Evolutionary conservation across 768 basidiomycete species (phyloP), one percentile per base, ranked within the genome.

Genomic region (Mycena filopes): DNA sequence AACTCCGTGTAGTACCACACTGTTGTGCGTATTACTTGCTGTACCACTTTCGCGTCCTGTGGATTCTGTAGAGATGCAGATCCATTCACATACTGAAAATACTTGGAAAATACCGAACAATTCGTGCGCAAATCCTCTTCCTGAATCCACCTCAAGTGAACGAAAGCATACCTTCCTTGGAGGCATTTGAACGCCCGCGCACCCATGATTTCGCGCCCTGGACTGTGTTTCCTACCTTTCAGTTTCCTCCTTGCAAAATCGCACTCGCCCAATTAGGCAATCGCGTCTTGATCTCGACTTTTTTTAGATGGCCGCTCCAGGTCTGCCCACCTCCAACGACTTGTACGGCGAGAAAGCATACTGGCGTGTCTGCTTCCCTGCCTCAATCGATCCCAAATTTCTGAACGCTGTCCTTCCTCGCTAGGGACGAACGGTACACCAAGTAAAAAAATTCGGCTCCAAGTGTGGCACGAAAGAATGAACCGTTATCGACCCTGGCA

Each of bases 351-450:
- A 86, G 3, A 89, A 82, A 70, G 83, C 86, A 51, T 93, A 92
- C 68, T 93, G 91, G 91, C 89, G 65, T 73, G 83, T 68, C 29
- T 36, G 33, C n/a, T 33, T 12, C 31, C 28, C 33, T 26, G 50
- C 60, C 43, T 23, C 42, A 47, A 36, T 41, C 21, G n/a, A 38
- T 29, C 33, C n/a, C n/a, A n/a, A n/a, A 20, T 51, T 42, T 23
- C 46, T 64, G 48, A 65, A 50, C 25, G n/a, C 58, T 7, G 55
- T 48, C n/a, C n/a, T n/a, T n/a, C n/a, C 42, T 46, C 18, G 63
- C 26, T 62, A 92, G 92, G 92, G 83, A 93, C 75, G 79, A 82
- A 63, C 84, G 92, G 76, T 93, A 93, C 70, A 75, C 80, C n/a
- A 79, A 84, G 91, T 92, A 70, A 31, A 31, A 2, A 76, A 83